Percentiles rank a stretch among this genome's conserved stretches.
These are phyloP conservation scores for Dactylellina cionopaga DNA, from an alignment of 2,329 filamentous ascomycete genomes.

Conservation along the genomic window DNA sequence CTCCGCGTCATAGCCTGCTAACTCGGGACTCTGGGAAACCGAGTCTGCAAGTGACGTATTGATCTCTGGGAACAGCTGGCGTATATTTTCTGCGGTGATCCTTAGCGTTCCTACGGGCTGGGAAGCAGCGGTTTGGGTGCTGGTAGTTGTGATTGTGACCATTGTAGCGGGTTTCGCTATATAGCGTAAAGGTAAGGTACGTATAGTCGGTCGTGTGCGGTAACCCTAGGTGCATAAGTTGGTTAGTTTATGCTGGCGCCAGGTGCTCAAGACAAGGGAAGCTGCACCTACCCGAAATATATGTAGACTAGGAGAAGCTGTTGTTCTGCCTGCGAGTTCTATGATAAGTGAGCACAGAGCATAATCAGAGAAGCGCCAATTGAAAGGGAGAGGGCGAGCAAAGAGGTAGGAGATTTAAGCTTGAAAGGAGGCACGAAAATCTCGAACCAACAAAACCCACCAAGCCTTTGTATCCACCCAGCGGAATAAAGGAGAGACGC, in stretches of 20 bases:
- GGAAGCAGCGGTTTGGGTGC: constrained; percentile 60
- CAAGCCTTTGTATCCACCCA: constrained; percentile 5
- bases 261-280: constrained; percentile 12
- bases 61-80: constrained; percentile 83
- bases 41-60: constrained; percentile 72
- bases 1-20: constrained; percentile 94
- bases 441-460: constrained; percentile 1
- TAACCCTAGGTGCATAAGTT: constrained; percentile 15
- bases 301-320: not conserved
- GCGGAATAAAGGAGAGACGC: not conserved
- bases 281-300: constrained; percentile 44
- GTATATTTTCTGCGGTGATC: constrained; percentile 86
- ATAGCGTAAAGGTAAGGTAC: constrained; percentile 9
- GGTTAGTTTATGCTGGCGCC: too few species aligned
- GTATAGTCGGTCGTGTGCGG: constrained; percentile 31
- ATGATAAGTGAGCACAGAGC: constrained; percentile 9
- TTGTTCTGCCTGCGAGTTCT: constrained; percentile 21
- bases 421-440: constrained; percentile 1
- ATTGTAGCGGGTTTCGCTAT: constrained; percentile 35
- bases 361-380: not conserved
- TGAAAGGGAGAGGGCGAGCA: not conserved
- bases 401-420: constrained; percentile 20
- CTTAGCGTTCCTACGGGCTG: constrained; percentile 61
- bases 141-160: constrained; percentile 61
- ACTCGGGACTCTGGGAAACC: constrained; percentile 73